Evolutionary conservation across 306 rosid species (phyloP).

Genomic region (Lagenaria siceraria): DNA sequence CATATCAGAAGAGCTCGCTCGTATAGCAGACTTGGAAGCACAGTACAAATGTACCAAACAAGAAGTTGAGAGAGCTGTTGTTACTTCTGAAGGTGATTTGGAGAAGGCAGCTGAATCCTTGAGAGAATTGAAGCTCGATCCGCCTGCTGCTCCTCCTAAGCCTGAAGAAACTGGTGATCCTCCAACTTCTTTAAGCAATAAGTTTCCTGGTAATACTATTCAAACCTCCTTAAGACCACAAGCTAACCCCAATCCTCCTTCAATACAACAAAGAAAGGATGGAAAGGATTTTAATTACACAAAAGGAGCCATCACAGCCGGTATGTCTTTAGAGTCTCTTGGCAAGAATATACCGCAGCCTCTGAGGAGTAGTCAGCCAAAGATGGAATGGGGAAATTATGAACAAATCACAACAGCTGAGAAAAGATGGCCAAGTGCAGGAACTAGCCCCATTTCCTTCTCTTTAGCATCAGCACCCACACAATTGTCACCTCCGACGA

Average conservation of each 20-base stretch:
- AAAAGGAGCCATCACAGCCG: constrained; percentile 36
- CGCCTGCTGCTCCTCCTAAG: constrained; percentile 46
- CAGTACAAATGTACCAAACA: constrained; percentile 63
- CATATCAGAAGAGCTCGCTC: constrained; percentile 88
- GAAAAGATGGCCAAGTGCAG: constrained; percentile 59
- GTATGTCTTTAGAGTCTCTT: constrained; percentile 45
- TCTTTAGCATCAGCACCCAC: constrained; percentile 47
- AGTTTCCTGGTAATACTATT: constrained; percentile 37
- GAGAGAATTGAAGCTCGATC: constrained; percentile 49
- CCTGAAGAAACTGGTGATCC: constrained; percentile 81
- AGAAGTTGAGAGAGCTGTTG: constrained; percentile 91
- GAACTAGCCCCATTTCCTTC: constrained; percentile 50
- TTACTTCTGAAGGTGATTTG: constrained; percentile 80
- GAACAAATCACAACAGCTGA: constrained; percentile 47
- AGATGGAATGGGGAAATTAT: constrained; percentile 69
- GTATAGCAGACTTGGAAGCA: constrained; percentile 54
- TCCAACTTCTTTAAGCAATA: constrained; percentile 39
- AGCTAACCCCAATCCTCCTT: constrained; percentile 32
- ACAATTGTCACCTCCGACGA: constrained; percentile 40
- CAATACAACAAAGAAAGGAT: constrained; percentile 50
- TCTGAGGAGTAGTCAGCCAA: constrained; percentile 51
- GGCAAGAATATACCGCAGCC: constrained; percentile 48
- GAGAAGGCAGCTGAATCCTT: constrained; percentile 69
- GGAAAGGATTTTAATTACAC: constrained; percentile 79
- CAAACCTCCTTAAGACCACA: constrained; percentile 42